A percentile compares a stretch with the other conserved stretches of the same genome.
These are phyloP conservation scores for Aspergillus ellipticus DNA, from an alignment of 495 filamentous ascomycete genomes.

Conservation along the genomic window DNA sequence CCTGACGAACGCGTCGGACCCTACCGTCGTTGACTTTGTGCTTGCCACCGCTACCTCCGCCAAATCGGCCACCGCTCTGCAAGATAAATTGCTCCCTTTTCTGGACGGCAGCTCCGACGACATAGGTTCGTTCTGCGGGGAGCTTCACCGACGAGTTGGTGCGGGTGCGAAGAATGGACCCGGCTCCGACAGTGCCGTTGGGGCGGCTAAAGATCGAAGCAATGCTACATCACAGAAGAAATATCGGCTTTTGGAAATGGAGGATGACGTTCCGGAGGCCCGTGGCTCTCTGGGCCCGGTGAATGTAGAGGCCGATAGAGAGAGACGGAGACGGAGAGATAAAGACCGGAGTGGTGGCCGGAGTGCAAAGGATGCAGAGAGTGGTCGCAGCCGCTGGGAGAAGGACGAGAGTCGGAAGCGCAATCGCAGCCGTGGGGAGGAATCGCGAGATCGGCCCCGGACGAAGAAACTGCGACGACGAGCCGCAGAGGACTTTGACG, in stretches of 20 bases:
- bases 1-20: constrained; percentile 57
- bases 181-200: constrained; percentile 2
- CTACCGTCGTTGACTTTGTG: constrained; percentile 60
- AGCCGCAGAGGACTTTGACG: constrained; percentile 59
- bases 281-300: constrained; percentile 42
- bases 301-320: constrained; percentile 50
- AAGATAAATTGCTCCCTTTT: constrained; percentile 52
- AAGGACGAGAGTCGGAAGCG: constrained; percentile 39
- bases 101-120: constrained; percentile 51
- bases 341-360: constrained; percentile 33
- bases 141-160: constrained; percentile 48
- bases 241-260: constrained; percentile 82
- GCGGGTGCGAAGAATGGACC: constrained; percentile 18
- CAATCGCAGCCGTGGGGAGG: constrained; percentile 41
- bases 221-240: constrained; percentile 51
- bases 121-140: constrained; percentile 48
- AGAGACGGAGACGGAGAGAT: constrained; percentile 43
- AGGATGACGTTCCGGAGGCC: constrained; percentile 54
- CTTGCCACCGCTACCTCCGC: constrained; percentile 55
- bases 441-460: constrained; percentile 40
- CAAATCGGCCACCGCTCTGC: constrained; percentile 49
- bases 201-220: constrained; percentile 14
- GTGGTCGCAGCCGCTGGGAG: constrained; percentile 26
- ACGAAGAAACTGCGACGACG: constrained; percentile 53
- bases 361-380: constrained; percentile 34